phyloP scores from a whole-genome alignment of 805 yeast genomes.

The Sugiyamaella valdiviana region DNA sequence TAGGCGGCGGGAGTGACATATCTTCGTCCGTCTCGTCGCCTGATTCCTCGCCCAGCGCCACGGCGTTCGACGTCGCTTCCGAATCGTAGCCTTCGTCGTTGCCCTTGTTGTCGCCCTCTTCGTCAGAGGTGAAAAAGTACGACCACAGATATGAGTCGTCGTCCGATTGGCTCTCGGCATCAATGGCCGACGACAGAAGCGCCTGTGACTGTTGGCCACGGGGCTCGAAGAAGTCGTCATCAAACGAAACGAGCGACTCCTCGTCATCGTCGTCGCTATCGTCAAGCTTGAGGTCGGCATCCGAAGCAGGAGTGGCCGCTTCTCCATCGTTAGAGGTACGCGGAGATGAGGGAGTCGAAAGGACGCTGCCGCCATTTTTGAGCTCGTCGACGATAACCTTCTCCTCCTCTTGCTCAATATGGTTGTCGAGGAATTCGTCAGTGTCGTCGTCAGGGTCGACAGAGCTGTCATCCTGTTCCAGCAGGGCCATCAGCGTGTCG shows the following conservation, averaged over 20 bases:
- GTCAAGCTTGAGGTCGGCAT: conserved; percentile 26
- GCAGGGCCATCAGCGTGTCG: conserved; percentile 36
- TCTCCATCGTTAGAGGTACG: conserved; percentile 15
- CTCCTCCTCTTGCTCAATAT: conserved; percentile 34
- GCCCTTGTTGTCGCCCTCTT: conserved; percentile 26
- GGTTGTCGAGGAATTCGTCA: conserved; percentile 28
- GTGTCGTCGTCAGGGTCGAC: conserved; percentile 41
- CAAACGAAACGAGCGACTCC: conserved; percentile 22
- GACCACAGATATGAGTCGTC: conserved; percentile 69
- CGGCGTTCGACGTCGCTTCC: background rate
- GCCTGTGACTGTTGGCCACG: conserved; percentile 15
- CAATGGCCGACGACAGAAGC: conserved; percentile 6
- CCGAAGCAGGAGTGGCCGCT: conserved; percentile 5
- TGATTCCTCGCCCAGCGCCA: conserved; percentile 33
- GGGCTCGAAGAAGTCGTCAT: conserved; percentile 25
- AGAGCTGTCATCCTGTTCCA: conserved; percentile 34
- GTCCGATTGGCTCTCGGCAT: conserved; percentile 29
- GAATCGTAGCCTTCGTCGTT: conserved; percentile 5
- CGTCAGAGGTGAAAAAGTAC: conserved; percentile 53
- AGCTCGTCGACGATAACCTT: conserved; percentile 33
- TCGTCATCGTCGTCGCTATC: conserved; percentile 26
- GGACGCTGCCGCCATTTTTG: conserved; percentile 20
- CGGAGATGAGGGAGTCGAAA: conserved; percentile 16
- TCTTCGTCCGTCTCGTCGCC: conserved; percentile 96
- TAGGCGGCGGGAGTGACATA: conserved; percentile 66